phyloP scores from a whole-genome alignment of 148 eudicot species.

The Vaccinium myrtillus region DNA sequence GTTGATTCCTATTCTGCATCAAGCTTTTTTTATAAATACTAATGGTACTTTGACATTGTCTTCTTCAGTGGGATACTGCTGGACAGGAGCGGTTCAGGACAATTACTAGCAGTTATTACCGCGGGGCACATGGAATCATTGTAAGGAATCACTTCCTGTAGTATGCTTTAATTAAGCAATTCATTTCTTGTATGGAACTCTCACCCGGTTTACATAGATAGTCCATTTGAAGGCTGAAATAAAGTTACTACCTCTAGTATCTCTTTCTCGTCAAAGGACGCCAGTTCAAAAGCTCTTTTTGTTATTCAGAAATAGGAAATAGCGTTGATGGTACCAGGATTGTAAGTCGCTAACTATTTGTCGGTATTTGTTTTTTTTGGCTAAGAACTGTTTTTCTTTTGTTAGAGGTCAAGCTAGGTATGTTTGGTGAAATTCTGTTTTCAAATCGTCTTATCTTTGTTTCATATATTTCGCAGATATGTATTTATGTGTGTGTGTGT shows the following conservation, averaged over 20 bases:
- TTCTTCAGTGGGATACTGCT: conserved; percentile 90
- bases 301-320: background rate
- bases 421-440: background rate
- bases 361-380: too few relatives aligned
- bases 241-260: background rate
- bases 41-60: conserved; percentile 15
- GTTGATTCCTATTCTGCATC: background rate
- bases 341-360: too few relatives aligned
- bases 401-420: background rate
- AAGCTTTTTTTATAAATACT: conserved; percentile 1
- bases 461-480: background rate
- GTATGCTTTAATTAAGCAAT: background rate
- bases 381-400: background rate
- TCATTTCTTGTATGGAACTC: background rate
- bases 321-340: background rate
- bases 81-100: conserved; percentile 98
- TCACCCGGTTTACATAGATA: background rate
- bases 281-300: background rate
- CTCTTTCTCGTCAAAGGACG: background rate
- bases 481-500: background rate
- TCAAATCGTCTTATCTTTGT: background rate
- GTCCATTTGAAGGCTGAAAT: background rate
- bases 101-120: conserved; percentile 95
- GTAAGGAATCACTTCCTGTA: conserved; percentile 41
- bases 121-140: conserved; percentile 97